These are phyloP conservation scores for Aspergillus eucalypticola DNA, from an alignment of 2,329 filamentous ascomycete species.

Conservation along the genomic window DNA sequence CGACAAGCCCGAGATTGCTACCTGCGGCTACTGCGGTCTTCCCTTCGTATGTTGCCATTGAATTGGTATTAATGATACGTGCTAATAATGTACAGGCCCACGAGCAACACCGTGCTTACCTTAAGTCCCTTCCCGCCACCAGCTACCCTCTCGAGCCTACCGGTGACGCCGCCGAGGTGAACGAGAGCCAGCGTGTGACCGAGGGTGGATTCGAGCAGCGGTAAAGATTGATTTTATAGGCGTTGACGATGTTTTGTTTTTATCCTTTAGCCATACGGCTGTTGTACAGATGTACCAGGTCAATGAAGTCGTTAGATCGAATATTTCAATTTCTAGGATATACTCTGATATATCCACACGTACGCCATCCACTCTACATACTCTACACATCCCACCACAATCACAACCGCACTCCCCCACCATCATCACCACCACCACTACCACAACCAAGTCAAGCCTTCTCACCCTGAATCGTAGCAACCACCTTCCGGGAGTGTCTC, in stretches of 20 bases:
- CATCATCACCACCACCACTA: not conserved
- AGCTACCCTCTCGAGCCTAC: constrained; percentile 75
- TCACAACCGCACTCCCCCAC: not conserved
- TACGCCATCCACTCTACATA: not conserved
- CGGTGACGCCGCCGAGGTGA: constrained; percentile 60
- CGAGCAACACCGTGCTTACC: constrained; percentile 80
- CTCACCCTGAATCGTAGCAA: constrained; percentile 94
- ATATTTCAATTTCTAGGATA: not conserved
- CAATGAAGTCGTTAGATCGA: constrained; percentile 26
- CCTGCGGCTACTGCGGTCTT: constrained; percentile 87
- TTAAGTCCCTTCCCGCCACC: constrained; percentile 77
- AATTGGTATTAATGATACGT: not conserved
- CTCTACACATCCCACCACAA: not conserved
- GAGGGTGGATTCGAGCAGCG: constrained; percentile 62
- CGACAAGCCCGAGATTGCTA: constrained; percentile 92
- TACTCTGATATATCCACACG: not conserved
- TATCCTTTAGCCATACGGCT: constrained; percentile 30
- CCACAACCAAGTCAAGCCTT: constrained; percentile 43
- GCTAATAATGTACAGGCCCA: constrained; percentile 65
- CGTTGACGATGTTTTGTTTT: constrained; percentile 36
- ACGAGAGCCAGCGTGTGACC: constrained; percentile 59
- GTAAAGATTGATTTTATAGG: constrained; percentile 46
- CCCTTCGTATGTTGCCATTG: constrained; percentile 74
- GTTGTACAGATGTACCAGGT: constrained; percentile 40
- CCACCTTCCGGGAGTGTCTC: constrained; percentile 76